These are phyloP conservation scores for Scortechinia acanthostroma DNA, from an alignment of 2,329 filamentous ascomycete species.

Conservation along the genomic window DNA sequence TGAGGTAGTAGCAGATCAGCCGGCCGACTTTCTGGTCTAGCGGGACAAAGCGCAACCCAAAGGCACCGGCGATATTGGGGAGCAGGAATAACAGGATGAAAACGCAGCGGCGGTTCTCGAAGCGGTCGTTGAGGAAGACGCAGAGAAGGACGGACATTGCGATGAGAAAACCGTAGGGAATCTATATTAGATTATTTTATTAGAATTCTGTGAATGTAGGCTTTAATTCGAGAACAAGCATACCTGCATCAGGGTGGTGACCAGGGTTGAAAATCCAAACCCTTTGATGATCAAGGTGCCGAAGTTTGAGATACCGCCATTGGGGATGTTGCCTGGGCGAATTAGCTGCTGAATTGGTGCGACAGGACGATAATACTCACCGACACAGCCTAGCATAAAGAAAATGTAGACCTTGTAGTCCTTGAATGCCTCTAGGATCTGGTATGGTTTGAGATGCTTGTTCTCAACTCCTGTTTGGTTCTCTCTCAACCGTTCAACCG, in stretches of 20 bases:
- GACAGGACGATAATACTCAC: conserved; percentile 13
- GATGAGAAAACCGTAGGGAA: conserved; percentile 30
- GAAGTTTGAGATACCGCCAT: conserved; percentile 12
- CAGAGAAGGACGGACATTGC: conserved; percentile 38
- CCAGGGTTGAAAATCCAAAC: conserved; percentile 12
- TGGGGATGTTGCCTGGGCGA: conserved; percentile 10
- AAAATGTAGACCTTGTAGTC: conserved; percentile 19
- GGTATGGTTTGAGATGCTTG: conserved; percentile 14
- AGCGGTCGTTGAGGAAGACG: conserved; percentile 36
- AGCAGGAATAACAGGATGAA: conserved; percentile 39
- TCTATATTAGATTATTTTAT: not conserved
- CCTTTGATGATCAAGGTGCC: conserved; percentile 14
- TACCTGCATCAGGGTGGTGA: conserved; percentile 11
- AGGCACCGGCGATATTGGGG: conserved; percentile 42
- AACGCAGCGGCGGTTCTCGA: conserved; percentile 32
- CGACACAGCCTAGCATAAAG: conserved; percentile 15
- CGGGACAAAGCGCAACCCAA: conserved; percentile 39
- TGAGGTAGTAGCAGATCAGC: conserved; percentile 43
- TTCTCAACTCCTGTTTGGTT: conserved; percentile 17
- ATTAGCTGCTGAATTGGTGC: conserved; percentile 13
- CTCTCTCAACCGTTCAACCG: conserved; percentile 13
- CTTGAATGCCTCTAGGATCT: conserved; percentile 14
- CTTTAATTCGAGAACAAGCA: not conserved
- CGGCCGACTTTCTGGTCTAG: conserved; percentile 30
- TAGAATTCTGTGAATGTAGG: not conserved